Conservation (phyloP, 108 stramenopile species). For the Nitzschia inconspicua region DNA sequence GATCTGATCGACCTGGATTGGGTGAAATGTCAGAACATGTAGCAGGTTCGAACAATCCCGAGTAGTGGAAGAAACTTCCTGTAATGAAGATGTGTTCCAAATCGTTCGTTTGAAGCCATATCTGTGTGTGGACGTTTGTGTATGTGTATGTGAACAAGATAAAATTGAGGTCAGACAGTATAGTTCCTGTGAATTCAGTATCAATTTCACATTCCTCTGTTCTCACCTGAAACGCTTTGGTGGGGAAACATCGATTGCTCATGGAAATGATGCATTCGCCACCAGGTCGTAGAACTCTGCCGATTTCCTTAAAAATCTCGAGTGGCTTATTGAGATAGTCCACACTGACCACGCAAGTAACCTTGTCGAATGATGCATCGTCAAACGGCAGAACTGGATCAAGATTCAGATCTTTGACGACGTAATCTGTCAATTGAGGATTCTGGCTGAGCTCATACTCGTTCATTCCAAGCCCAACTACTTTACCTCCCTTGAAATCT, state of each 20-base stretch:
- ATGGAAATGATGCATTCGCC: slow-evolving; percentile 84
- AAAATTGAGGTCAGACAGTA: neutral
- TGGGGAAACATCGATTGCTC: slow-evolving; percentile 85
- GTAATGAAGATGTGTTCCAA: slow-evolving; percentile 94
- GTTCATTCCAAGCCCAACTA: slow-evolving; percentile 90
- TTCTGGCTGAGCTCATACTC: slow-evolving; percentile 88
- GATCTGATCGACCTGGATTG: slow-evolving; percentile 89
- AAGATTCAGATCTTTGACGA: slow-evolving; percentile 87
- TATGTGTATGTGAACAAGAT: neutral
- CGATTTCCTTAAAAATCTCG: slow-evolving; percentile 83
- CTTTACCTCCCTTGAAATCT: slow-evolving; percentile 69
- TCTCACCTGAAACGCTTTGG: slow-evolving; percentile 35
- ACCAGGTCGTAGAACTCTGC: slow-evolving; percentile 86
- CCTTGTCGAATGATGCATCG: slow-evolving; percentile 85
- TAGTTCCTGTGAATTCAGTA: neutral
- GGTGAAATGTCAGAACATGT: slow-evolving; percentile 84
- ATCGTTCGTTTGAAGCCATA: slow-evolving; percentile 73
- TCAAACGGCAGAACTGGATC: slow-evolving; percentile 85
- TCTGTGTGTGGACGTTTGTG: neutral
- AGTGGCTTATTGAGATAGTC: slow-evolving; percentile 88
- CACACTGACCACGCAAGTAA: slow-evolving; percentile 92
- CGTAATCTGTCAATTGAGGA: slow-evolving; percentile 74
- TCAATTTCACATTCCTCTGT: neutral
- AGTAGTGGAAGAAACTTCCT: slow-evolving; percentile 91
- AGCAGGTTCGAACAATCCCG: slow-evolving; percentile 81